Conservation (phyloP, 768 basidiomycete genomes). For the Tubosaeta brunneosetosa region DNA sequence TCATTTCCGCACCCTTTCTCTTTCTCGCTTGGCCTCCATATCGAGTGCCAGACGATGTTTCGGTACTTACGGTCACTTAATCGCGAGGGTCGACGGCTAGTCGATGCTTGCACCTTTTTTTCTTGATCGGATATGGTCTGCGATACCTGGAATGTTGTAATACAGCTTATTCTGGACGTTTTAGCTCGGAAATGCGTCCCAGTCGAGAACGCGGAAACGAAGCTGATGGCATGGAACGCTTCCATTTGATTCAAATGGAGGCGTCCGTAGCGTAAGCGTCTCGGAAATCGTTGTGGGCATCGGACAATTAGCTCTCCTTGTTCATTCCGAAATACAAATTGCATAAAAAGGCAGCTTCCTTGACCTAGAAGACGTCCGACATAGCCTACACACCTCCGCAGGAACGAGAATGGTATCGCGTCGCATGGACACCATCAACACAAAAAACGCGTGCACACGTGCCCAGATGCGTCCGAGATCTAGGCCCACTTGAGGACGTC, state of each 20-base stretch:
- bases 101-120: constrained; percentile 6
- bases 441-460: no score
- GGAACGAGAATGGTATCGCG: neutral
- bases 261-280: no score
- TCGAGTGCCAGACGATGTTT: constrained; percentile 10
- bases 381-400: constrained; percentile 1
- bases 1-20: constrained; percentile 2
- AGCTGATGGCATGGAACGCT: neutral
- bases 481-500: constrained; percentile 44
- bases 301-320: no score
- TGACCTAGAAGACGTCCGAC: neutral
- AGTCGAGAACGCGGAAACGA: neutral
- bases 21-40: constrained; percentile 7
- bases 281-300: neutral
- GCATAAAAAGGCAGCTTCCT: constrained; percentile 4
- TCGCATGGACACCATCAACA: no score
- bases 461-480: constrained; percentile 4
- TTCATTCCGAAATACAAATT: no score
- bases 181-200: neutral
- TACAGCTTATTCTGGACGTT: constrained; percentile 30
- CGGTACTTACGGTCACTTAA: constrained; percentile 27
- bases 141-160: constrained; percentile 37
- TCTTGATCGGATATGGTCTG: constrained; percentile 31
- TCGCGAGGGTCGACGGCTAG: constrained; percentile 16
- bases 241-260: constrained; percentile 12